A percentile compares a stretch with the other conserved stretches of the same genome.
These are phyloP conservation scores for Pestalotiopsis sp. DNA, from an alignment of 2,329 filamentous ascomycete genomes.

Conservation along the genomic window DNA sequence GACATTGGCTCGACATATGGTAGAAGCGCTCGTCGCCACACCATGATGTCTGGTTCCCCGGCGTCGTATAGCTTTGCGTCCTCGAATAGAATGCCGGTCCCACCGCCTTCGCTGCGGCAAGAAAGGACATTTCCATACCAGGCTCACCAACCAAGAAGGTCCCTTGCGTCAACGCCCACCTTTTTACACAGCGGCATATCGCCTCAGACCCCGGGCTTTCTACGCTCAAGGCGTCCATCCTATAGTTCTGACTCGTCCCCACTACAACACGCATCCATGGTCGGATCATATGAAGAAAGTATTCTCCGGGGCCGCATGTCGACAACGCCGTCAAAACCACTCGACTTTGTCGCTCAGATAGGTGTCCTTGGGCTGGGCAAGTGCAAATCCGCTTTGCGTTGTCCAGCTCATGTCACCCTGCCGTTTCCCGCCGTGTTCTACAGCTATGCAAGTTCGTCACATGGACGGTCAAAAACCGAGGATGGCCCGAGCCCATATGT, in stretches of 20 bases:
- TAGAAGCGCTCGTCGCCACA: slow-evolving; percentile 64
- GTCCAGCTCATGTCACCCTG: slow-evolving; percentile 86
- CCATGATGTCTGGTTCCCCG: slow-evolving; percentile 66
- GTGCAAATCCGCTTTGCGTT: slow-evolving; percentile 82
- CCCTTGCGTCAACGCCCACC: slow-evolving; percentile 65
- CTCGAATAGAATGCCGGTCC: slow-evolving; percentile 31
- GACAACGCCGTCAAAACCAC: slow-evolving; percentile 86
- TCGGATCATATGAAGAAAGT: slow-evolving; percentile 96
- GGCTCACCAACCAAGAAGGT: slow-evolving; percentile 77
- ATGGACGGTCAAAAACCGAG: slow-evolving; percentile 66
- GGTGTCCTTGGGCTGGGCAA: slow-evolving; percentile 88
- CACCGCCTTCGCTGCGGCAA: slow-evolving; percentile 52
- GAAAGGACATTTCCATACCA: slow-evolving; percentile 70
- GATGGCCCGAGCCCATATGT: slow-evolving; percentile 97
- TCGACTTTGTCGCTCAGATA: slow-evolving; percentile 94
- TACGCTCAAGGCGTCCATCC: slow-evolving; percentile 68
- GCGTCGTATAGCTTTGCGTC: slow-evolving; percentile 46
- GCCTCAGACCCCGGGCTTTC: slow-evolving; percentile 53
- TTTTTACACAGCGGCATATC: slow-evolving; percentile 42
- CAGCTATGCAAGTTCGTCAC: slow-evolving; percentile 75
- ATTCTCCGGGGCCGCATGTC: slow-evolving; percentile 96
- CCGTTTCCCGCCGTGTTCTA: slow-evolving; percentile 96
- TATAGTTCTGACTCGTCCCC: slow-evolving; percentile 75
- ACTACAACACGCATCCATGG: slow-evolving; percentile 90
- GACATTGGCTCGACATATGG: slow-evolving; percentile 46